Base-by-base conservation (phyloP, 495 filamentous ascomycete genomes). In the Acidiella bohemica region DNA sequence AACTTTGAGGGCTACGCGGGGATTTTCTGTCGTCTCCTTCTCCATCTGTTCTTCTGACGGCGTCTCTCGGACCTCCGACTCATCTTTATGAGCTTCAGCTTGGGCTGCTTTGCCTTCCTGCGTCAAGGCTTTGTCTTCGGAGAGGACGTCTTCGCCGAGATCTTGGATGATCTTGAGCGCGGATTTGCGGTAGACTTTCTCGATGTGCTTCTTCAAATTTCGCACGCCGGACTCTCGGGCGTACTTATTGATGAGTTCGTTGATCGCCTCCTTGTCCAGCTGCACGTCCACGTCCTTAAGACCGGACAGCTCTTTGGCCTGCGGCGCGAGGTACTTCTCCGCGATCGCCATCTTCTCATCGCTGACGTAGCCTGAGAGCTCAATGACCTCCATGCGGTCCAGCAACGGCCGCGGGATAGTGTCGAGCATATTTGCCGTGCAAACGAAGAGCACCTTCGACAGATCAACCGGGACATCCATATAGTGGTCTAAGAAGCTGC, bases 311-410 rank as follows among this genome's bases (percentile, higher is more conserved):
- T 93, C 88, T 59, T 86, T 85, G 5, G 92, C 92, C 44, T 82
- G 76, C 11, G 92, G 92, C 1, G 81, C 84, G 32, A 99, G 73
- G 51, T 95, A 99, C 39, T 73, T 70, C 56, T 99, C 78, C 12
- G 92, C 92, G 50, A 99, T 99, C 2, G 92, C 88, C 80, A 93
- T 93, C 68, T 99, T 99, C 67, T 99, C 92, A 49, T 99, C 87
- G 11, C 87, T 75, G 18, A 99, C 90, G 54, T 99, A 99, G 8
- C 92, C 92, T 19, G 88, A 95, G 1, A 99, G 72, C 53, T 93
- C 75, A 50, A 99, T 96, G 52, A 95, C 75, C 61, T 99, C 92
- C 92, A 99, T 99, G 49, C 92, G 80, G 56, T 99, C 92, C 17
- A 95, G 67, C 5, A 99, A 71, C 12, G 92, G 92, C 18, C 85